Evolutionary conservation across 805 yeast genomes (phyloP), one percentile per base, ranked within the genome.

Genomic region (Wickerhamiella bombiphila): DNA sequence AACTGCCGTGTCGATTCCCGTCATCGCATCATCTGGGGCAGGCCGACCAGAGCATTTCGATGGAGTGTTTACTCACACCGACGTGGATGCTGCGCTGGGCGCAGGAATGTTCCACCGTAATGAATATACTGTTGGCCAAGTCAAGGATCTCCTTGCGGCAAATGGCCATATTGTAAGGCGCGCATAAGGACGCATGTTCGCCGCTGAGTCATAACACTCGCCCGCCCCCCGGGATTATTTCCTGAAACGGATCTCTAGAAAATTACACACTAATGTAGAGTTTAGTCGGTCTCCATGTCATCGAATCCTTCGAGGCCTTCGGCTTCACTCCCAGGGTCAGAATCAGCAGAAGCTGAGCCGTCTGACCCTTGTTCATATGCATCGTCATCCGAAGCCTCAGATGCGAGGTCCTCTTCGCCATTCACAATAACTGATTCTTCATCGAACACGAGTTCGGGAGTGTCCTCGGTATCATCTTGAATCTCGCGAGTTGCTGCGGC

Each of bases 81-180:
- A 70, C 4, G 78, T 91, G 1, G 98, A 91, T 61, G 99, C 99
- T 31, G 97, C 98, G 14, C 67, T 91, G 29, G 99, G 98, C 28
- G 99, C 99, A 3, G 99, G 99, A 32, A 79, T 91, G 77, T 91
- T 91, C 66, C 99, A 91, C 64, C 69, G 98, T 55, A 86, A 81
- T 17, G 97, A 88, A 52, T 91, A 79, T 59, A 75, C 82, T 9
- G 96, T 91, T 14, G 68, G 70, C 35, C 76, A 85, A 35, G 95
- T 91, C 32, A 91, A 91, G 59, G 56, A 68, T 21, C 74, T 69
- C 47, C 66, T 88, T 55, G 59, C 65, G 33, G 59, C 64, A 1
- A 56, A 68, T 13, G 81, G 79, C 0, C 67, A 82, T 53, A 72
- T 72, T 42, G 94, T 82, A n/a, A 13, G 32, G 17, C 26, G 17